Conservation (phyloP, 768 basidiomycete species). For the Mycena pura region DNA sequence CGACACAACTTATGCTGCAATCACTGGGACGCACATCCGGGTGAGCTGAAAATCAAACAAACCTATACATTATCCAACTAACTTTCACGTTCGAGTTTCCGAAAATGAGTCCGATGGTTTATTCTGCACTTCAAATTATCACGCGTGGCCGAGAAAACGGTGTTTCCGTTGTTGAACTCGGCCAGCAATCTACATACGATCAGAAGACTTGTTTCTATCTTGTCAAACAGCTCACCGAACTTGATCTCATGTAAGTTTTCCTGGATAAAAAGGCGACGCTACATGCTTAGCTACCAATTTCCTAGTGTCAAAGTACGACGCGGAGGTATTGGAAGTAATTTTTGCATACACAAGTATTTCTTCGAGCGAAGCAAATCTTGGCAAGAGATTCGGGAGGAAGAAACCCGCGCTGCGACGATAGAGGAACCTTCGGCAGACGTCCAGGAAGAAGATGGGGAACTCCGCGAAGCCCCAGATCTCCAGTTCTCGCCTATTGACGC, state of each 20-base stretch:
- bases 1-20: conserved; percentile 75
- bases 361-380: conserved; percentile 78
- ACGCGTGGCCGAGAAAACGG: conserved; percentile 82
- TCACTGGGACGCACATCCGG: conserved; percentile 86
- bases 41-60: conserved; percentile 50
- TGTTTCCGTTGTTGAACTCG: conserved; percentile 78
- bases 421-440: conserved; percentile 35
- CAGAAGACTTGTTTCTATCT: conserved; percentile 92
- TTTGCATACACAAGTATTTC: conserved; percentile 85
- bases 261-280: neutral
- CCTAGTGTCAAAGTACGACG: conserved; percentile 76
- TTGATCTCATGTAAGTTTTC: conserved; percentile 71
- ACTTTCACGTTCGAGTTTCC: conserved; percentile 57
- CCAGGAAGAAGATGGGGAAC: conserved; percentile 43
- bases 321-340: conserved; percentile 77
- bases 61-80: conserved; percentile 9
- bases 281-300: neutral
- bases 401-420: conserved; percentile 49
- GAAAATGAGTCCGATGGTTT: conserved; percentile 86
- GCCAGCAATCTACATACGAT: conserved; percentile 80
- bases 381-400: conserved; percentile 78
- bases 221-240: conserved; percentile 73
- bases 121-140: conserved; percentile 82
- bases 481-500: conserved; percentile 79
- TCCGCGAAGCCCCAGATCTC: conserved; percentile 35